Conservation (phyloP, 2,329 filamentous ascomycete genomes). For the Scedosporium boydii region DNA sequence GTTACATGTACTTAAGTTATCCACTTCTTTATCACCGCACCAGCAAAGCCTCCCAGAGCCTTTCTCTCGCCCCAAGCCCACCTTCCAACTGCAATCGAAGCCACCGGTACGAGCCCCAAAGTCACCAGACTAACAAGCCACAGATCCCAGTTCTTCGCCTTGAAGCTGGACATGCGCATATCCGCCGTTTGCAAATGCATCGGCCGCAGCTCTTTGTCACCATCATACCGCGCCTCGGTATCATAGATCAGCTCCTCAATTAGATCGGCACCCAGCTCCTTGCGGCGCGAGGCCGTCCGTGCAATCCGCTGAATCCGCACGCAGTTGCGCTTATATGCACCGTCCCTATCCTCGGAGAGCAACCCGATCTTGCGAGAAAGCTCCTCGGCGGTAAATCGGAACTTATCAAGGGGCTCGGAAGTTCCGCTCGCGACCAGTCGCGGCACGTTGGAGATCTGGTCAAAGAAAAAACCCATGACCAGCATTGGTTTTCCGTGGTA, state of each 20-base stretch:
- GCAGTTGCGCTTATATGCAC: background rate
- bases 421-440: background rate
- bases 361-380: background rate
- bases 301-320: background rate
- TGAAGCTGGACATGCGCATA: constrained; percentile 27
- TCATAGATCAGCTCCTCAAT: background rate
- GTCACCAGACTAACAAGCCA: too few species aligned
- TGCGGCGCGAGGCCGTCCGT: background rate
- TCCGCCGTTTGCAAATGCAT: constrained; percentile 36
- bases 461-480: constrained; percentile 27
- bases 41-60: too few species aligned
- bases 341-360: background rate
- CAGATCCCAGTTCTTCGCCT: constrained; percentile 29
- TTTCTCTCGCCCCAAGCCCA: too few species aligned
- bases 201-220: constrained; percentile 15
- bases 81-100: too few species aligned
- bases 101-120: too few species aligned
- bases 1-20: too few species aligned
- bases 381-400: background rate
- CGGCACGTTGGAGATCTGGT: constrained; percentile 24
- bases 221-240: constrained; percentile 14
- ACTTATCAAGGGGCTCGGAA: background rate
- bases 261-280: background rate
- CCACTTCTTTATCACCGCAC: too few species aligned
- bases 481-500: constrained; percentile 26